Evolutionary conservation across 352 stramenopile genomes (phyloP).

Genomic region (Detonula confervacea): DNA sequence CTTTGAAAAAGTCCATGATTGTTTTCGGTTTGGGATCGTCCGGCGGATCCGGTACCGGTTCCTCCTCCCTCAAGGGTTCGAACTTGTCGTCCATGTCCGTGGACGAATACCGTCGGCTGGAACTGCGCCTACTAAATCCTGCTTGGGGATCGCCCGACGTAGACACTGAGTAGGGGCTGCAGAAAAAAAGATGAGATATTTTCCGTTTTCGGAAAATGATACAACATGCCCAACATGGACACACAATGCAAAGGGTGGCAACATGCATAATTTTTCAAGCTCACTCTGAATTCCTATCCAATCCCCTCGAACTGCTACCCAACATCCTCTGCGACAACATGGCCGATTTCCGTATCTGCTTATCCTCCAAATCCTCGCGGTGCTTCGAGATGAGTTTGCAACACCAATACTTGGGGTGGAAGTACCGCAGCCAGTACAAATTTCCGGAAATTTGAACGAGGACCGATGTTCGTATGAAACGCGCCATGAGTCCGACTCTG

Average conservation of each 20-base stretch:
- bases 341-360: neutral
- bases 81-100: neutral
- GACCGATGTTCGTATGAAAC: conserved; percentile 66
- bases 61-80: neutral
- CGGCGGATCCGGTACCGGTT: conserved; percentile 9
- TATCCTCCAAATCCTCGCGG: no score
- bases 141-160: neutral
- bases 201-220: no score
- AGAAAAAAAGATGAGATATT: neutral
- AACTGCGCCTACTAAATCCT: no score
- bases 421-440: conserved; percentile 7
- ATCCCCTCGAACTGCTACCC: neutral
- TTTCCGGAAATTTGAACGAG: conserved; percentile 15
- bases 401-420: conserved; percentile 31
- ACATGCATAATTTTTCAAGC: neutral
- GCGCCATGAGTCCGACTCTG: conserved; percentile 54
- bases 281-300: neutral
- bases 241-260: neutral
- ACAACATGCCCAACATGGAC: no score
- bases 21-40: neutral
- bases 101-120: neutral
- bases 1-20: conserved; percentile 7
- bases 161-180: neutral
- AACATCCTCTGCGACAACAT: conserved; percentile 11
- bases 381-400: conserved; percentile 5